Evolutionary conservation across 176 grass and related monocot genomes (phyloP).

Genomic region (Avena sativa): DNA sequence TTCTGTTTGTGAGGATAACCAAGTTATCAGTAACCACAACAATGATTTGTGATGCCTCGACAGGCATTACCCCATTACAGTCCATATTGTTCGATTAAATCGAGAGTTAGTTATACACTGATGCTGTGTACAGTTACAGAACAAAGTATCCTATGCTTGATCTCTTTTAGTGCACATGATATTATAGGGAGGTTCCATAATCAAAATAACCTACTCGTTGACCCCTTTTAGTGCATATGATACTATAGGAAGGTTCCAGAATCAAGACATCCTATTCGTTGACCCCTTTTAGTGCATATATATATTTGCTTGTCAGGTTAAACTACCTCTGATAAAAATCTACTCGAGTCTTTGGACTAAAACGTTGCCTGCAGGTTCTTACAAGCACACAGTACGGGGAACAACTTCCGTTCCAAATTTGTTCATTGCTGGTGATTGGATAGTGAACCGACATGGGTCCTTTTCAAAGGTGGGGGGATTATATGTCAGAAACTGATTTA

Average conservation of each 20-base stretch:
- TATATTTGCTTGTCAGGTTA: background rate
- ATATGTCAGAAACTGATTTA: slow-evolving; percentile 22
- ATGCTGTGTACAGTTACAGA: slow-evolving; percentile 27
- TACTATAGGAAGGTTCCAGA: background rate
- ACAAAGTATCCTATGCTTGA: slow-evolving; percentile 2
- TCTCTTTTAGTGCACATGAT: slow-evolving; percentile 16
- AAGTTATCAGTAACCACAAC: background rate
- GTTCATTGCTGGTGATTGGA: slow-evolving; percentile 90
- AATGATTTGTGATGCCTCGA: slow-evolving; percentile 14
- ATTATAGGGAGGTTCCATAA: background rate
- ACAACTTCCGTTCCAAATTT: slow-evolving; percentile 82
- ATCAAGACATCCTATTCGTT: background rate
- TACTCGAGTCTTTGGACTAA: slow-evolving; percentile 3
- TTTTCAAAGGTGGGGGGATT: slow-evolving; percentile 72
- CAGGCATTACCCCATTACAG: background rate
- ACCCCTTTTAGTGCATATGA: slow-evolving; percentile 19
- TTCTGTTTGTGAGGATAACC: background rate
- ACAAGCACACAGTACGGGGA: slow-evolving; percentile 70
- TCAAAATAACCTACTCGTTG: background rate
- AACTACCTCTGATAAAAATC: slow-evolving; percentile 6
- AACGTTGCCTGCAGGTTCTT: slow-evolving; percentile 66
- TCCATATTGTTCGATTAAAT: slow-evolving; percentile 10
- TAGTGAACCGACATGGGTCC: slow-evolving; percentile 83
- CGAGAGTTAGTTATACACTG: background rate
- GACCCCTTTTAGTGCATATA: slow-evolving; percentile 13